Conservation (phyloP, 768 basidiomycete genomes). For the Amyloporia xantha region DNA sequence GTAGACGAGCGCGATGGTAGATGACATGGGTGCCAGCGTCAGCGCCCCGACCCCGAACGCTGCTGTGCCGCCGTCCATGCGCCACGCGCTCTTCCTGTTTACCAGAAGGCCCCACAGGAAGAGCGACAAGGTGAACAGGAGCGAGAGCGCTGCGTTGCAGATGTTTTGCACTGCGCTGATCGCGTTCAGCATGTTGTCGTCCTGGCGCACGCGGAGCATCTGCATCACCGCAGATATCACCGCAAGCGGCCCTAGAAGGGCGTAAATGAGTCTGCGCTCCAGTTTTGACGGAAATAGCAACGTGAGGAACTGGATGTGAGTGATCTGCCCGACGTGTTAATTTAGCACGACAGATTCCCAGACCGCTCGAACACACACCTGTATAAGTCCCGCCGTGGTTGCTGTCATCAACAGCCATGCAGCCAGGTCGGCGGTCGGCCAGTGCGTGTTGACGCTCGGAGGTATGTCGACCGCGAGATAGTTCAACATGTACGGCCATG, state of each 20-base stretch:
- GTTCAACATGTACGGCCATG: slow-evolving; percentile 95
- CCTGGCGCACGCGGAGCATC: slow-evolving; percentile 57
- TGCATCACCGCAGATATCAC: slow-evolving; percentile 79
- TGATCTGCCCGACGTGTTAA: slow-evolving; percentile 73
- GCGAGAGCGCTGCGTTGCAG: slow-evolving; percentile 93
- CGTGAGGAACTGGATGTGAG: slow-evolving; percentile 96
- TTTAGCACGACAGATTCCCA: neutral
- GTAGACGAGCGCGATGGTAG: slow-evolving; percentile 82
- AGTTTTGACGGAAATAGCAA: slow-evolving; percentile 88
- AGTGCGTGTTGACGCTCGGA: slow-evolving; percentile 38
- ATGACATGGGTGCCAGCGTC: slow-evolving; percentile 73
- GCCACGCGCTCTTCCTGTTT: slow-evolving; percentile 90
- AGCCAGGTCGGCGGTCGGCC: slow-evolving; percentile 59
- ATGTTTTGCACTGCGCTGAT: slow-evolving; percentile 82
- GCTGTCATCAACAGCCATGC: slow-evolving; percentile 90
- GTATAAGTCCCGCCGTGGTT: slow-evolving; percentile 73
- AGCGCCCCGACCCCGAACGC: slow-evolving; percentile 87
- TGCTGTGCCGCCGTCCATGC: slow-evolving; percentile 93
- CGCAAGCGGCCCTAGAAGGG: slow-evolving; percentile 83
- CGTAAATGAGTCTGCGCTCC: slow-evolving; percentile 81
- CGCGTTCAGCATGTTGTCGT: slow-evolving; percentile 34
- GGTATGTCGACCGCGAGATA: slow-evolving; percentile 83
- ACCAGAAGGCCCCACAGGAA: slow-evolving; percentile 90
- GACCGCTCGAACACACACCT: slow-evolving; percentile 43
- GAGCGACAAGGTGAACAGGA: slow-evolving; percentile 86